Evolutionary conservation across 2,329 filamentous ascomycete genomes (phyloP), one percentile per base, ranked within the genome.

Genomic region (Arthrobotrys sphaeroides): DNA sequence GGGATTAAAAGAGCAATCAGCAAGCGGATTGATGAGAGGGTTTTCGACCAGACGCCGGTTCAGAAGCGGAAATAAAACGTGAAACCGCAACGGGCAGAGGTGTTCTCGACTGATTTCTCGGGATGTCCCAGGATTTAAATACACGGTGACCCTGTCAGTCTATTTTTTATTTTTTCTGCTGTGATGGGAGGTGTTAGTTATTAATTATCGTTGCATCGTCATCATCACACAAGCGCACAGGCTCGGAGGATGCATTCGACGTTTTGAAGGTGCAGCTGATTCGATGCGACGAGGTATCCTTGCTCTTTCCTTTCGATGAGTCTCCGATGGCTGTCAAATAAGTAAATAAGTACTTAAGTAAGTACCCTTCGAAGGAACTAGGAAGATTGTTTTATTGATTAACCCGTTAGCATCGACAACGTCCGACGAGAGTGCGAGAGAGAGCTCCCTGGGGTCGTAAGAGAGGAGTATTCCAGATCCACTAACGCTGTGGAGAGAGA

Each of bases 221-320:
- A 70, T 61, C 66, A 55, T 70, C 66, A 59, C 57, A 70, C 66
- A 70, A 70, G 66, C 66, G 53, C 65, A 69, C 40, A 47, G 64
- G 40, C 64, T 31, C 38, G 22, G 28, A 43, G 16, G 36, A 61
- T 28, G 49, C 49, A 36, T 55, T 55, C 51, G 51, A 55, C 31
- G 28, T 53, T 33, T 55, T 55, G 51, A 38, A 36, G 47, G 47
- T 55, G 51, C 51, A 55, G 51, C 51, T 55, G 51, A 55, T 55
- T 55, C 28, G 24, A 55, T 55, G 51, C 51, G 31, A 55, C 49
- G n/a, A 31, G 49, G 47, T 53, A 53, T 33, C 47, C 47, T 36
- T 53, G 47, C 47, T 28, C 6, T 51, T 51, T 31, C 24, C 9
- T 31, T 22, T 43, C 40, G 16, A 16, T 40, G 36, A 40, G 36